Evolutionary conservation across 2,329 filamentous ascomycete species (phyloP).

Genomic region (Epichloe sp.): DNA sequence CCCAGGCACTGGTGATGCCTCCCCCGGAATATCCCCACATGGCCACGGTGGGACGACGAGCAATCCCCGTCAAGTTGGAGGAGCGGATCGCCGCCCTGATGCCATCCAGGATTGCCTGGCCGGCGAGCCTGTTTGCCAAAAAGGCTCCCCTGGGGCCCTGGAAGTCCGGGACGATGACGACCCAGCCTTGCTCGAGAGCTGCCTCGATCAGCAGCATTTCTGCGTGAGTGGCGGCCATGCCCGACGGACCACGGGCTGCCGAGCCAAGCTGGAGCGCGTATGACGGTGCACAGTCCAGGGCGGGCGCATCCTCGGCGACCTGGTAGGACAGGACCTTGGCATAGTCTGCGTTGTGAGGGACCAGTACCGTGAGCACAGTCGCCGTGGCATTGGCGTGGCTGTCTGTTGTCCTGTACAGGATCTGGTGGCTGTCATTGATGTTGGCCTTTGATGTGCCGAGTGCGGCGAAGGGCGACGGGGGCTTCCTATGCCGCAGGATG

Average conservation of each 20-base stretch:
- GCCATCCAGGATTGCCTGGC: constrained; percentile 29
- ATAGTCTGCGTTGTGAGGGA: constrained; percentile 19
- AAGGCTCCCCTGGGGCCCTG: constrained; percentile 31
- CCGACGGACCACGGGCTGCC: constrained; percentile 13
- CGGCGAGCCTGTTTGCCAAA: constrained; percentile 25
- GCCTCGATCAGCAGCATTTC: constrained; percentile 13
- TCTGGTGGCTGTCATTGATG: constrained; percentile 15
- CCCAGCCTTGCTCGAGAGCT: constrained; percentile 29
- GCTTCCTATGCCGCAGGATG: constrained; percentile 11
- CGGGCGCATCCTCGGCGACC: constrained; percentile 25
- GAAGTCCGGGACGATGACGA: constrained; percentile 34
- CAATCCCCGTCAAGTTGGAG: constrained; percentile 16
- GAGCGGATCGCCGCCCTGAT: constrained; percentile 26
- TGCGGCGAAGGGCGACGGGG: constrained; percentile 11
- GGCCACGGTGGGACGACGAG: constrained; percentile 19
- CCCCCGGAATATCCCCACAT: constrained; percentile 29
- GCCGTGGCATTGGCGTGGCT: constrained; percentile 20
- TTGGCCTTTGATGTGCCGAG: constrained; percentile 5
- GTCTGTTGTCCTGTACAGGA: constrained; percentile 28
- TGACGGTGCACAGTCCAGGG: constrained; percentile 20
- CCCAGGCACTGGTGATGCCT: constrained; percentile 11
- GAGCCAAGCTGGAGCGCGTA: constrained; percentile 12
- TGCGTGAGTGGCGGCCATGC: constrained; percentile 16
- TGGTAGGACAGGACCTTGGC: constrained; percentile 28
- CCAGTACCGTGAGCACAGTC: constrained; percentile 25